phyloP scores from a whole-genome alignment of 2,329 filamentous ascomycete genomes.

The Ophiocordyceps camponoti-floridani region DNA sequence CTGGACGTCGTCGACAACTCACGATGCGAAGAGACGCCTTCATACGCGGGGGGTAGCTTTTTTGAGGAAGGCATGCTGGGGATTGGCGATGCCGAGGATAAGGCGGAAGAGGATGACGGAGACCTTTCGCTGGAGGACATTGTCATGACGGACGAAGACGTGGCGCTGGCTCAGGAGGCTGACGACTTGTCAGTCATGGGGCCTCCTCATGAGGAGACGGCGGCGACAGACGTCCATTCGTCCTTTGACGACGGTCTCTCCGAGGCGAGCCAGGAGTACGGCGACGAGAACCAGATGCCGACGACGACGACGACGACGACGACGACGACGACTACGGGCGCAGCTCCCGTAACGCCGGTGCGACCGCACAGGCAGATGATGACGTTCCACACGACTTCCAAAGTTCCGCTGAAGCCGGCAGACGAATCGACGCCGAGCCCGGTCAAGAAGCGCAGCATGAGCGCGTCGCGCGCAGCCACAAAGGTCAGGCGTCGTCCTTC shows the following conservation, averaged over 20 bases:
- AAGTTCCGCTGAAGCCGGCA: constrained; percentile 56
- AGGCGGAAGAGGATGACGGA: constrained; percentile 8
- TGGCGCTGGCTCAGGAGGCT: constrained; percentile 38
- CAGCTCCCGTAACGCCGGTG: constrained; percentile 35
- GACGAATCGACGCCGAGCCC: constrained; percentile 35
- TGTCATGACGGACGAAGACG: constrained; percentile 33
- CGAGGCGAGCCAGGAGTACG: constrained; percentile 47
- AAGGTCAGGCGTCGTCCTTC: constrained; percentile 22
- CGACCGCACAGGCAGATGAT: constrained; percentile 25
- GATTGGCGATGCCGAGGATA: constrained; percentile 9
- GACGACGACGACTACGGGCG: constrained; percentile 8
- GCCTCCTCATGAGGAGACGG: constrained; percentile 14
- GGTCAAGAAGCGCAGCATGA: constrained; percentile 31
- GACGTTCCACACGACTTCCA: constrained; percentile 52
- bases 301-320: constrained; percentile 20
- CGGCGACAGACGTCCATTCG: constrained; percentile 12
- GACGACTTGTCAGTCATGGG: constrained; percentile 41
- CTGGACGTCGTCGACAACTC: not conserved
- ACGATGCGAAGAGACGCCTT: constrained; percentile 15
- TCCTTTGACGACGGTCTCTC: constrained; percentile 32
- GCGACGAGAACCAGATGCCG: constrained; percentile 45
- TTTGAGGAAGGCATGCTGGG: constrained; percentile 43
- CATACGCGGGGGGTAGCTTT: constrained; percentile 23
- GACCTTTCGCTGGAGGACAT: constrained; percentile 22
- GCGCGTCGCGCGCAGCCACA: constrained; percentile 22